Base-by-base conservation (phyloP, 2,329 filamentous ascomycete genomes). In the Coniochaeta sp. region DNA sequence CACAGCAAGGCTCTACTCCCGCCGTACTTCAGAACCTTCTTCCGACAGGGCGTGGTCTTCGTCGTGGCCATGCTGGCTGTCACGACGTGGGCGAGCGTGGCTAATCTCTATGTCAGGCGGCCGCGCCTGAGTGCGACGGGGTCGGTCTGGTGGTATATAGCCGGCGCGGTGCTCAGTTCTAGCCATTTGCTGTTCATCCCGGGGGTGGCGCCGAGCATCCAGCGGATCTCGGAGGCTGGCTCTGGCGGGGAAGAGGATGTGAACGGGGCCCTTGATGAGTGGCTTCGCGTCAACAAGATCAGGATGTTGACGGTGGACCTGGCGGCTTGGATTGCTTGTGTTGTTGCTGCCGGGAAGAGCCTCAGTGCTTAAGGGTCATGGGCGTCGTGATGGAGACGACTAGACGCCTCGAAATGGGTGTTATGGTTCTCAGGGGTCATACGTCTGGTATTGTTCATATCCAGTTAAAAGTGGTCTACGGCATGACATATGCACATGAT, bases 11-110 rank as follows among this genome's bases (percentile, higher is more conserved):
- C 67, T 16, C 62, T 79, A 16, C 69, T 79, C 5, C 78, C 79
- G 0, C 64, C 69, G 3, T 81, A 78, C 69, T 81, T 77, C 66
- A 64, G 65, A 3, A 61, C 64, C 40, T 76, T 79, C 63, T 79
- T 81, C 71, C 63, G 58, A n/a, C 63, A 62, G 17, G 74, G 72
- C 28, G 65, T 76, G 2, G 62, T 63, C 38, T 65, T 67, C 2
- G 73, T 77, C 1, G 58, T 77, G 14, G 67, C 61, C 1, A 68
- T 75, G 59, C 62, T 77, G 9, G 68, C 67, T 7, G 59, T 70
- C 14, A 80, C 77, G 4, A 65, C 71, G 16, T 65, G 66, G 61
- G 64, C 70, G 1, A 69, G 70, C 0, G 36, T 69, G 14, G 68
- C 63, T 22, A 70, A 66, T 57, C 63, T 73, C 1, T 67, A 64